Evolutionary conservation across 495 filamentous ascomycete species (phyloP), one percentile per base, ranked within the genome.

Genomic region (Poronia punctata): DNA sequence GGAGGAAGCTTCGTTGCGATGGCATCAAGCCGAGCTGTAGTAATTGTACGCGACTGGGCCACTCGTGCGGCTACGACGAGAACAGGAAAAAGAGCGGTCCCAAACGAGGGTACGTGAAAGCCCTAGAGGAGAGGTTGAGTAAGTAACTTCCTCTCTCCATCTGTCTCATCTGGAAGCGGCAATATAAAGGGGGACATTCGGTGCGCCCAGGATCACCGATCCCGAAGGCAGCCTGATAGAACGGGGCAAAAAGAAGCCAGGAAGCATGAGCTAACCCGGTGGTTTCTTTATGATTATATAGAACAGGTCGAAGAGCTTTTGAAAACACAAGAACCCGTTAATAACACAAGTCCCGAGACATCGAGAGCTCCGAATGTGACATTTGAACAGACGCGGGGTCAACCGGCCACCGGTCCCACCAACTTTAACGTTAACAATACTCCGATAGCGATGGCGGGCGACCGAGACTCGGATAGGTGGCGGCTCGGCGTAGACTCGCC

Each of bases 31-130:
- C 92, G 9, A 92, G 84, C 53, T 99, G 92, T 60, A 87, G 83
- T 53, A 99, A 90, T 16, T 99, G 92, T 60, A 79, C 84, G 11
- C 73, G 92, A 35, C 66, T 99, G 38, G 81, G 85, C 25, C 92
- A 99, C 65, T 80, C 80, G 40, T 99, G 92, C 68, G 78, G 85
- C 9, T 99, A 96, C 55, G 92, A 97, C 65, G 92, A 99, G 65
- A 82, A 89, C 35, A 78, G 92, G 57, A 86, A 88, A 66, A 99
- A 99, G 74, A 97, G 92, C 61, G 92, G 92, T 7, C 92, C 92
- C 3, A 99, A 97, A 68, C 76, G 93, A 57, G 92, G 92, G 45
- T 97, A 99, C 63, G 93, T 99, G 43, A 99, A 97, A 71, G 87
- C 89, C 38, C 59, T 99, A 57, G 93, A 97, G 66, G 90, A 93